Base-by-base conservation (phyloP, 2,329 filamentous ascomycete species). In the Hyphodiscus sp. region DNA sequence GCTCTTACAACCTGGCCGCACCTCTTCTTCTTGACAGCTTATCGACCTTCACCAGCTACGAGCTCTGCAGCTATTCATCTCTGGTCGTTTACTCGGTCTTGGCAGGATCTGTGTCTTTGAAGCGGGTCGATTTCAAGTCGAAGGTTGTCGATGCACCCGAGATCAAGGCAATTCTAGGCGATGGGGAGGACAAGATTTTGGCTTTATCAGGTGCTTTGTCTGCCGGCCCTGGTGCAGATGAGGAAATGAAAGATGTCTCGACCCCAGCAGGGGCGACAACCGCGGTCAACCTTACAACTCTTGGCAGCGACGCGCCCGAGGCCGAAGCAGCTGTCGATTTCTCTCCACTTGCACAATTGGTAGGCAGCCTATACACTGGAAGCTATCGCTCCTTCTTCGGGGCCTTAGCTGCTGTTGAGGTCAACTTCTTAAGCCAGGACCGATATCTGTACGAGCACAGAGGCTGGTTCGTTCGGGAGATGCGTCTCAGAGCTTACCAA, bases 131-230 rank as follows among this genome's bases (percentile, higher is more conserved):
- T 72, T 99, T 99, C 81, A 99, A 99, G 79, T 89, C 89, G 61
- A 97, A 97, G 77, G 94, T 99, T 23, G 92, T 99, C 42, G 94
- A 99, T 70, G 94, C 94, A 8, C 92, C 94, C 13, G 94, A 99
- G 74, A 96, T 99, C 75, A 95, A 94, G 75, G 94, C 94, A 41
- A 95, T 99, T 59, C 82, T 99, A 20, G 94, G 92, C 54, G 86
- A 92, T 63, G 86, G 86, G 20, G 88, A 95, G 64, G 91, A 96
- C 68, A 92, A 92, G 73, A 76, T 96, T 51, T 79, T 90, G 30
- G 91, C 90, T 0, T 76, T 96, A 20, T 84, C 85, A 29, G 91
- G 91, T 18, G 85, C 87, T 30, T 74, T 91, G 51, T 94, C 90
- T 1, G 86, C 90, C 2, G 90, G 91, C 1, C 88, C 89, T 1